Evolutionary conservation across 2,329 filamentous ascomycete species (phyloP).

Genomic region (Chrysoporthe cubensis): DNA sequence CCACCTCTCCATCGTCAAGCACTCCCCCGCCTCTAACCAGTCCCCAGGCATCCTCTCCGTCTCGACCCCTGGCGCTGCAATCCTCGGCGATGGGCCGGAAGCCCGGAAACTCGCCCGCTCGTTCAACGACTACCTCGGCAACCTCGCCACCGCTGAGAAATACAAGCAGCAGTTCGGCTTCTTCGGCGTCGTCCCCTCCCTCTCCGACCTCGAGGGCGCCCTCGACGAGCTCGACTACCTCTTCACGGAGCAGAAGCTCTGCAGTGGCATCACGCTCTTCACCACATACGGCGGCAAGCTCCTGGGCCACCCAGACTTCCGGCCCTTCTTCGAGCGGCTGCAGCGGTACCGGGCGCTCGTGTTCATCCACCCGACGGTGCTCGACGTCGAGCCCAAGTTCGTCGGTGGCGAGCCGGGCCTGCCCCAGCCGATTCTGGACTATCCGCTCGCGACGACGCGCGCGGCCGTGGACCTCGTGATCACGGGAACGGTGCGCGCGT

Average conservation of each 20-base stretch:
- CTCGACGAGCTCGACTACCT: slow-evolving; percentile 34
- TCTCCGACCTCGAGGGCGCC: slow-evolving; percentile 34
- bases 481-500: slow-evolving; percentile 35
- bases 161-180: slow-evolving; percentile 31
- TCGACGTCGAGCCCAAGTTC: slow-evolving; percentile 28
- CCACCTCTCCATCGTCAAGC: neutral
- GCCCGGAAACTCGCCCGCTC: slow-evolving; percentile 19
- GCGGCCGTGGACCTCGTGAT: slow-evolving; percentile 47
- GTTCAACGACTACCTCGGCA: slow-evolving; percentile 23
- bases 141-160: slow-evolving; percentile 8
- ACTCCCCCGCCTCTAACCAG: neutral
- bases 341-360: slow-evolving; percentile 34
- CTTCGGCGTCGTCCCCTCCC: slow-evolving; percentile 35
- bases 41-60: slow-evolving; percentile 38
- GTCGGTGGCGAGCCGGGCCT: slow-evolving; percentile 27
- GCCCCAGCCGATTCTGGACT: slow-evolving; percentile 39
- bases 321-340: slow-evolving; percentile 34
- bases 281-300: slow-evolving; percentile 35
- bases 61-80: slow-evolving; percentile 24
- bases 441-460: slow-evolving; percentile 48
- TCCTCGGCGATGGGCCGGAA: slow-evolving; percentile 20
- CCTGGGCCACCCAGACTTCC: slow-evolving; percentile 33
- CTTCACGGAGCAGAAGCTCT: slow-evolving; percentile 31
- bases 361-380: slow-evolving; percentile 34
- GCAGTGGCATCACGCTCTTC: slow-evolving; percentile 33